Percentiles rank a stretch among this genome's conserved stretches.
These are phyloP conservation scores for Iris macrosiphon DNA, from an alignment of 106 monocot genomes.

Conservation along the genomic window DNA sequence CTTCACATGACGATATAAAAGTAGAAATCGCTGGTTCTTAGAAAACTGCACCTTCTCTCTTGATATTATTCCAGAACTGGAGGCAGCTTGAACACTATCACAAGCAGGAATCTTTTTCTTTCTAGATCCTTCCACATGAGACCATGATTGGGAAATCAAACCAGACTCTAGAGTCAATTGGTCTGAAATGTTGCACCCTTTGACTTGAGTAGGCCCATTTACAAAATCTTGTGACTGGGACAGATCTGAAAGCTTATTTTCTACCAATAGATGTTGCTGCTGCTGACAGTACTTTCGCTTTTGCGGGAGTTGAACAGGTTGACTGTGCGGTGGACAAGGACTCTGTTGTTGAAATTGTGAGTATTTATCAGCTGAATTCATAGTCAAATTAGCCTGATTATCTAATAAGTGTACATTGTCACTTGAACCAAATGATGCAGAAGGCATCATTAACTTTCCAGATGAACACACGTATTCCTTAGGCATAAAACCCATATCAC, in stretches of 20 bases:
- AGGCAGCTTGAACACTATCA: not conserved
- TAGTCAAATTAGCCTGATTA: not conserved
- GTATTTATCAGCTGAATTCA: not conserved
- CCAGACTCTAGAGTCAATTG: not conserved
- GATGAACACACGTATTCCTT: not conserved
- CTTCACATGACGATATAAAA: conserved; percentile 14
- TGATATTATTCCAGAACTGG: not conserved
- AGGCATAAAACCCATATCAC: conserved; percentile 4
- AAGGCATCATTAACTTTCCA: not conserved
- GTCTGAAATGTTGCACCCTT: not conserved
- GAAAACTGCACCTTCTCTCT: not conserved
- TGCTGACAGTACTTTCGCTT: not conserved
- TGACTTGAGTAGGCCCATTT: not conserved
- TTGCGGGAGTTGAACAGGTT: not conserved
- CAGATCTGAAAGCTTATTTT: not conserved
- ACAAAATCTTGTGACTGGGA: not conserved
- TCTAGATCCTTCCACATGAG: not conserved
- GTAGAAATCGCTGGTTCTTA: not conserved
- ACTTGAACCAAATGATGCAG: conserved; percentile 1
- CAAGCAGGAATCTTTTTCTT: no score
- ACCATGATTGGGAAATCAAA: not conserved
- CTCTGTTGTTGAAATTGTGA: not conserved
- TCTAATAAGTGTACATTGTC: not conserved
- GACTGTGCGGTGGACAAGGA: not conserved
- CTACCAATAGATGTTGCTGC: not conserved